Base-by-base conservation (phyloP, 2,329 filamentous ascomycete genomes). In the Aspergillus eucalypticola region DNA sequence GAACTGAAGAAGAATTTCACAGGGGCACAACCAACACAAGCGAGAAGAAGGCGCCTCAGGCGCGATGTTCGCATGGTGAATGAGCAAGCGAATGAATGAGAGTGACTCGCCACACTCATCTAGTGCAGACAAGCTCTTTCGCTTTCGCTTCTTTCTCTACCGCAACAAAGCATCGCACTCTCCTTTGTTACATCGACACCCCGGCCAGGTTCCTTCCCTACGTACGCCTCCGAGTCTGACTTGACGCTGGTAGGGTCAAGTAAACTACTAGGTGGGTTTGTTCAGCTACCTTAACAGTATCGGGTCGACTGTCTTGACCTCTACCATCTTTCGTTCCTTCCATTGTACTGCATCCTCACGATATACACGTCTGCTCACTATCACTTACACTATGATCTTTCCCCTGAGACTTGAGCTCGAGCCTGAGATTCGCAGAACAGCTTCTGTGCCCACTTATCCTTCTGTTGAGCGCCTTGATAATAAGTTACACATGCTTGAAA, bases 121-220 rank as follows among this genome's bases (percentile, higher is more conserved):
- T 27, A n/a, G 25, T 27, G n/a, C 13, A 32, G 46, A 50, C 46
- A 50, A 50, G 46, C 46, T 50, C 46, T 49, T 49, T 49, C 32
- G 13, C 32, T 35, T 35, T 35, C 32, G 10, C 32, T 35, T 35
- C 32, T 35, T 35, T 35, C 44, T 49, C 23, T 11, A 49, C 44
- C 10, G 41, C 17, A n/a, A 19, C 32, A 25, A 54, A 54, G 51
- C 21, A 21, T 41, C 19, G 17, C 8, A 21, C n/a, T 32, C 51
- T 15, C 23, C 32, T 54, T 41, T 41, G 51, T 53, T 53, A 54
- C 35, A 41, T 17, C 35, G 53, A 32, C 27, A 55, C n/a, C 41
- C 19, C 39, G 10, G n/a, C 11, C 5, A 46, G 41, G 53, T 32
- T 55, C 53, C 53, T 55, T 54, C 53, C 53, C 25, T 44, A 32